phyloP scores from a whole-genome alignment of 306 rosid genomes.

The Herpetospermum pedunculosum region DNA sequence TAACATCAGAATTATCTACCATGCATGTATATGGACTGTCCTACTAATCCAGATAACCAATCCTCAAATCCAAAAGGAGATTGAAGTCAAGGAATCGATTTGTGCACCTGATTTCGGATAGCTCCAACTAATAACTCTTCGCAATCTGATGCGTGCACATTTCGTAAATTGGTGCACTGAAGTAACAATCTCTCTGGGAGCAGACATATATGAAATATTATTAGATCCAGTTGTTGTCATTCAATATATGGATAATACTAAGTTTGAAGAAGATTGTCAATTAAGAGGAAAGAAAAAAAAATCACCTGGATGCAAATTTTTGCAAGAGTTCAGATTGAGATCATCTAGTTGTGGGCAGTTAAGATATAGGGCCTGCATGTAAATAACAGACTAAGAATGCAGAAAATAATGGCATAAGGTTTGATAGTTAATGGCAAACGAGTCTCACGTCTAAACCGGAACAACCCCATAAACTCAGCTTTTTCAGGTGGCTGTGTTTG shows the following conservation, averaged over 20 bases:
- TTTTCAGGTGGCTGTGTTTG: slow-evolving; percentile 64
- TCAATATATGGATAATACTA: background rate
- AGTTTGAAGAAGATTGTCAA: slow-evolving; percentile 7
- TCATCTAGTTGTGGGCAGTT: slow-evolving; percentile 77
- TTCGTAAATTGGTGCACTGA: slow-evolving; percentile 63
- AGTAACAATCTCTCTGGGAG: slow-evolving; percentile 73
- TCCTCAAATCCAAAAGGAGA: background rate
- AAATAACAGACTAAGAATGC: slow-evolving; percentile 15
- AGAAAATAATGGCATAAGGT: slow-evolving; percentile 11
- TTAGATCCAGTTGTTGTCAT: background rate
- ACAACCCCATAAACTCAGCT: slow-evolving; percentile 98
- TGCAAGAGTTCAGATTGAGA: slow-evolving; percentile 80
- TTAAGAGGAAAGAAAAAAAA: slow-evolving; percentile 11
- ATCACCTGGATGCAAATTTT: slow-evolving; percentile 81
- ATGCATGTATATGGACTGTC: background rate
- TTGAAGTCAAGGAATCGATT: background rate
- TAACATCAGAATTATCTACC: slow-evolving; percentile 11
- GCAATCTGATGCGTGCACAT: slow-evolving; percentile 80
- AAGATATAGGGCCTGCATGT: slow-evolving; percentile 70
- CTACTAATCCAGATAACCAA: background rate
- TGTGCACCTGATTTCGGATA: slow-evolving; percentile 63
- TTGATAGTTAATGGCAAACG: slow-evolving; percentile 4
- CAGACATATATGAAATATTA: slow-evolving; percentile 3
- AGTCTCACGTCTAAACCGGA: slow-evolving; percentile 78
- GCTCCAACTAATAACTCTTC: slow-evolving; percentile 41